These are phyloP conservation scores for Dictyostelium capitatum DNA, from an alignment of 78 protist species.

Conservation along the genomic window DNA sequence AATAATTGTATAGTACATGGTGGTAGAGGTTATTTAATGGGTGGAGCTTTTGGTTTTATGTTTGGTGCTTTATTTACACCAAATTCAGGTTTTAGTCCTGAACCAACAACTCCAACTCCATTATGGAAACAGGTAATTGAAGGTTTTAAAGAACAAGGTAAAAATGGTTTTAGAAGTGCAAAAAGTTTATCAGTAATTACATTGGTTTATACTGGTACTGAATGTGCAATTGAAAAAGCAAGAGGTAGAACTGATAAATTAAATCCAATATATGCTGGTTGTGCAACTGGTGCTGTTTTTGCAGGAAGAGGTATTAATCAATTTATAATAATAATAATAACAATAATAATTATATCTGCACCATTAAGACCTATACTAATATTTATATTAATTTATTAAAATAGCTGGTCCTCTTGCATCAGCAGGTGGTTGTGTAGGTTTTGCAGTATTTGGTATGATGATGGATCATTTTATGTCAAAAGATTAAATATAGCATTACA, in stretches of 20 bases:
- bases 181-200: constrained; percentile 49
- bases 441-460: constrained; percentile 70
- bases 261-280: constrained; percentile 69
- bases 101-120: constrained; percentile 48
- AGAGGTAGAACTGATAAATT: constrained; percentile 72
- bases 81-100: constrained; percentile 38
- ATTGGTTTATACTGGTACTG: constrained; percentile 60
- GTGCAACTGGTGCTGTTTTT: constrained; percentile 74
- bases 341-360: background rate
- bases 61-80: constrained; percentile 78
- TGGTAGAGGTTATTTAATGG: constrained; percentile 54
- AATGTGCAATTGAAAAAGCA: constrained; percentile 75
- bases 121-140: constrained; percentile 50
- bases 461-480: constrained; percentile 75
- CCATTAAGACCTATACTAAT: background rate
- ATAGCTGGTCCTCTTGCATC: constrained; percentile 77
- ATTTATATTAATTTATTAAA: background rate
- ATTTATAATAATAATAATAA: background rate
- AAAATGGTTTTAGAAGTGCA: constrained; percentile 48
- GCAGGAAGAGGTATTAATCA: constrained; percentile 56
- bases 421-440: constrained; percentile 80
- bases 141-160: constrained; percentile 77
- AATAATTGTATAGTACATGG: constrained; percentile 39
- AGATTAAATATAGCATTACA: constrained; percentile 16
- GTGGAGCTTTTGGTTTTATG: constrained; percentile 64